Percentiles rank a stretch among this genome's conserved stretches.
Evolutionary conservation across 78 protist species (phyloP).

Genomic region (Dictyostelium brefeldianum): DNA sequence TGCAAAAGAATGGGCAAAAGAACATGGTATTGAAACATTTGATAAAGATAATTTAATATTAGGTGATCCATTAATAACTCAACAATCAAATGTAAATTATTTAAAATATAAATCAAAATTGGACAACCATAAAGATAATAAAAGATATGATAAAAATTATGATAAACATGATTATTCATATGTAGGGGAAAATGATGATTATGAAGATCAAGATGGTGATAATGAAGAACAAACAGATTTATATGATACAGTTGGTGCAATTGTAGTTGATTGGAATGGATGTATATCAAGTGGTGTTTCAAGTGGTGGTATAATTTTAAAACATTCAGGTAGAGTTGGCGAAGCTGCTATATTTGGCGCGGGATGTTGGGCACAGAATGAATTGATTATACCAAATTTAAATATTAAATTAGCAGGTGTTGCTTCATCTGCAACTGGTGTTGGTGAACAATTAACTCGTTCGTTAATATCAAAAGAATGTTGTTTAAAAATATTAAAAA

Average conservation of each 20-base stretch:
- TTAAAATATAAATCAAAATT: slow-evolving; percentile 55
- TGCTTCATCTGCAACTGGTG: slow-evolving; percentile 79
- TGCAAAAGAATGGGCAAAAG: slow-evolving; percentile 79
- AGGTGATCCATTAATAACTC: slow-evolving; percentile 78
- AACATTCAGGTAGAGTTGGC: slow-evolving; percentile 87
- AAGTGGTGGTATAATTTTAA: slow-evolving; percentile 88
- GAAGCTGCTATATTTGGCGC: slow-evolving; percentile 82
- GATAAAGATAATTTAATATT: slow-evolving; percentile 23
- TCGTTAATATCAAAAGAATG: slow-evolving; percentile 65
- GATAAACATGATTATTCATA: background rate
- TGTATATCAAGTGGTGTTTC: slow-evolving; percentile 82
- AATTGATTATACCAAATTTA: background rate
- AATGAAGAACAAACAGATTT: background rate
- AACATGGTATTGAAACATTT: slow-evolving; percentile 47
- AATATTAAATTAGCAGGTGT: slow-evolving; percentile 39
- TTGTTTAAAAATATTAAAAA: slow-evolving; percentile 35
- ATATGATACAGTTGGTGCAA: slow-evolving; percentile 89
- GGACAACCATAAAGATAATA: slow-evolving; percentile 9
- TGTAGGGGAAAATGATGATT: background rate
- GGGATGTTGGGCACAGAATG: slow-evolving; percentile 85
- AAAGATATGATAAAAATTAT: background rate
- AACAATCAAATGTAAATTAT: slow-evolving; percentile 58
- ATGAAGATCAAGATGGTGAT: slow-evolving; percentile 14
- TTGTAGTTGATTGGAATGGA: slow-evolving; percentile 82
- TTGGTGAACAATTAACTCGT: slow-evolving; percentile 85